phyloP scores from a whole-genome alignment of 257 asterid species.

The Nicotiana undulata region DNA sequence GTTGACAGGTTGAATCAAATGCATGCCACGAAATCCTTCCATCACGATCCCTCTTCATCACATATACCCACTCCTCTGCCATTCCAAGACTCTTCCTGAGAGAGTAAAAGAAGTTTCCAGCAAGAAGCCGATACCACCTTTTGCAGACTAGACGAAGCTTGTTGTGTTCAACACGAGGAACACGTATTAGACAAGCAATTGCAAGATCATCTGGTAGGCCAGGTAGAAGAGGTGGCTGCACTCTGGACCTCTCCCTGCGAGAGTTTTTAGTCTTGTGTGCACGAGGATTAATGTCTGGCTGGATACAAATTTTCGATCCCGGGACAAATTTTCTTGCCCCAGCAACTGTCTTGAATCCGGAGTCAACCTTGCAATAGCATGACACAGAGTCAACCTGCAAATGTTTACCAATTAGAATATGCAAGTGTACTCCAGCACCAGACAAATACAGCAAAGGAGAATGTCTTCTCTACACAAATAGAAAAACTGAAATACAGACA shows the following conservation, averaged over 20 bases:
- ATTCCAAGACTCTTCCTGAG: conserved; percentile 42
- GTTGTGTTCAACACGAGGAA: conserved; percentile 43
- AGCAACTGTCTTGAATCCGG: conserved; percentile 40
- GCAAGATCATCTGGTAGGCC: conserved; percentile 52
- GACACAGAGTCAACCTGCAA: conserved; percentile 44
- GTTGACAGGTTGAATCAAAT: conserved; percentile 39
- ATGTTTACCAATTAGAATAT: background rate
- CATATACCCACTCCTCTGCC: conserved; percentile 50
- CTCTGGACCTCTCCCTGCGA: conserved; percentile 37
- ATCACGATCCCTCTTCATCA: conserved; percentile 42
- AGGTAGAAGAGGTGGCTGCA: conserved; percentile 43
- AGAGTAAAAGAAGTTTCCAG: conserved; percentile 41
- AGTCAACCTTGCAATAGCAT: conserved; percentile 48
- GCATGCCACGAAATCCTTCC: conserved; percentile 51
- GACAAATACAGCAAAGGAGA: background rate
- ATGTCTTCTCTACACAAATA: background rate
- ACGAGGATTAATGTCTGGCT: conserved; percentile 43
- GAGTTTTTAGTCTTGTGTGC: conserved; percentile 35
- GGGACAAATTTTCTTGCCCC: conserved; percentile 46
- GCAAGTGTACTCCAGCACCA: background rate
- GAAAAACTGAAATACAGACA: background rate
- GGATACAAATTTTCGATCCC: conserved; percentile 43
- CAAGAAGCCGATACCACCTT: conserved; percentile 42
- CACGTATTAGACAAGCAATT: conserved; percentile 48
- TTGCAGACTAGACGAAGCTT: conserved; percentile 48